A percentile compares a stretch with the other conserved stretches of the same genome.
phyloP scores from a whole-genome alignment of 768 basidiomycete species.

The Boletus pseudo-olivaceus region DNA sequence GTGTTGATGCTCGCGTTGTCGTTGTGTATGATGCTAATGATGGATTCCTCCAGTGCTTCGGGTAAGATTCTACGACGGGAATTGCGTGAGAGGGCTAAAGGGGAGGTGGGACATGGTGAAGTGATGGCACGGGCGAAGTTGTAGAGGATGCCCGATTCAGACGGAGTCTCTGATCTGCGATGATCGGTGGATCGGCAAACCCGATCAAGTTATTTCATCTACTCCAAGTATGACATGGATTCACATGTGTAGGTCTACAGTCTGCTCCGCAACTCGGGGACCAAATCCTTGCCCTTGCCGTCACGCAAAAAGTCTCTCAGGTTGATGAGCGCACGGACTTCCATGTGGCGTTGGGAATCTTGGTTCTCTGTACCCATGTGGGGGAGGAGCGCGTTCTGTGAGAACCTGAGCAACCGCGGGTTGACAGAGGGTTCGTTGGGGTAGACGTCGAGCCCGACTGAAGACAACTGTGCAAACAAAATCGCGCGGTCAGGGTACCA shows the following conservation, averaged over 20 bases:
- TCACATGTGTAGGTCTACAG: constrained; percentile 6
- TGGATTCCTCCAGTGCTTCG: constrained; percentile 50
- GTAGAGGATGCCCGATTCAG: too few relatives aligned
- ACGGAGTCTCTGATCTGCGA: background rate
- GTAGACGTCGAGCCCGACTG: constrained; percentile 80
- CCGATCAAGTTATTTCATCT: background rate
- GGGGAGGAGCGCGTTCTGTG: constrained; percentile 80
- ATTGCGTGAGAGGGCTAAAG: constrained; percentile 63
- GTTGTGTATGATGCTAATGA: background rate
- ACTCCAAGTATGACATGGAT: background rate
- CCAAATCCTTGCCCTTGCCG: constrained; percentile 65
- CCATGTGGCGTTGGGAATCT: constrained; percentile 80
- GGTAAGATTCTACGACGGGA: constrained; percentile 86
- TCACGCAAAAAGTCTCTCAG: constrained; percentile 63
- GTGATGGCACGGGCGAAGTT: constrained; percentile 15
- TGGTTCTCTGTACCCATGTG: constrained; percentile 90
- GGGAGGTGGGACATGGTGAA: constrained; percentile 40
- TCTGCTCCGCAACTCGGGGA: constrained; percentile 46
- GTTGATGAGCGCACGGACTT: constrained; percentile 79
- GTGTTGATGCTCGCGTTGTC: background rate
- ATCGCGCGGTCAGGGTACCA: too few relatives aligned
- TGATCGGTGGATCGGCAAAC: background rate
- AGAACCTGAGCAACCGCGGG: constrained; percentile 74
- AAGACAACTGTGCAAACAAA: background rate
- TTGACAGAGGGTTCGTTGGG: constrained; percentile 83